Evolutionary conservation across 2,329 filamentous ascomycete species (phyloP).

Genomic region (Phyllosticta capitalensis): DNA sequence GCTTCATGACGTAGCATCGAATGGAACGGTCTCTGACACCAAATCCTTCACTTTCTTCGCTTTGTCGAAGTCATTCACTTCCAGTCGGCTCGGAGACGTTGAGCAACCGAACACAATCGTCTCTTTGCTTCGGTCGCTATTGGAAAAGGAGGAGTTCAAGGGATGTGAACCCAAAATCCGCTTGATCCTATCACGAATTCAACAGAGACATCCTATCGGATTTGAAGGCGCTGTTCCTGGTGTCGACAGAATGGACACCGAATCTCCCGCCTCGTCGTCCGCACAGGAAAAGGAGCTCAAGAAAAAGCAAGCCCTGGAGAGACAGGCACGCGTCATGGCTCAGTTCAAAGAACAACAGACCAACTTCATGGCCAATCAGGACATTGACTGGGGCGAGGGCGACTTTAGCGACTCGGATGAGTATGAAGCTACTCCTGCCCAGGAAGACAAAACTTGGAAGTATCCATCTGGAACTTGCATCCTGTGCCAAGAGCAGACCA

Average conservation of each 20-base stretch:
- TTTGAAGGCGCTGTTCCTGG: slow-evolving; percentile 62
- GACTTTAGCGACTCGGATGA: slow-evolving; percentile 67
- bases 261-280: slow-evolving; percentile 61
- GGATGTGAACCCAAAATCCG: slow-evolving; percentile 76
- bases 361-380: slow-evolving; percentile 83
- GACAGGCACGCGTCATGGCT: slow-evolving; percentile 91
- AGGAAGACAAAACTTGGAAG: slow-evolving; percentile 70
- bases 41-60: slow-evolving; percentile 65
- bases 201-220: slow-evolving; percentile 65
- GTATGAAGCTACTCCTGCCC: slow-evolving; percentile 46
- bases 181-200: slow-evolving; percentile 74
- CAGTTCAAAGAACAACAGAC: slow-evolving; percentile 97
- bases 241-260: slow-evolving; percentile 70
- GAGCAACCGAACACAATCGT: slow-evolving; percentile 38
- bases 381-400: slow-evolving; percentile 79
- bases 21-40: slow-evolving; percentile 34
- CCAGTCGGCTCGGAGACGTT: slow-evolving; percentile 16
- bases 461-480: slow-evolving; percentile 93
- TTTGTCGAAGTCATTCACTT: slow-evolving; percentile 51
- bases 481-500: slow-evolving; percentile 90
- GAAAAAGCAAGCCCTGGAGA: slow-evolving; percentile 81
- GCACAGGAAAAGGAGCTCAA: slow-evolving; percentile 64
- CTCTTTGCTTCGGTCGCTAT: slow-evolving; percentile 43
- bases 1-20: slow-evolving; percentile 44
- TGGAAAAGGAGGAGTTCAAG: slow-evolving; percentile 64